Evolutionary conservation across 2,329 filamentous ascomycete genomes (phyloP).

Genomic region (Pestalotiopsis sp.): DNA sequence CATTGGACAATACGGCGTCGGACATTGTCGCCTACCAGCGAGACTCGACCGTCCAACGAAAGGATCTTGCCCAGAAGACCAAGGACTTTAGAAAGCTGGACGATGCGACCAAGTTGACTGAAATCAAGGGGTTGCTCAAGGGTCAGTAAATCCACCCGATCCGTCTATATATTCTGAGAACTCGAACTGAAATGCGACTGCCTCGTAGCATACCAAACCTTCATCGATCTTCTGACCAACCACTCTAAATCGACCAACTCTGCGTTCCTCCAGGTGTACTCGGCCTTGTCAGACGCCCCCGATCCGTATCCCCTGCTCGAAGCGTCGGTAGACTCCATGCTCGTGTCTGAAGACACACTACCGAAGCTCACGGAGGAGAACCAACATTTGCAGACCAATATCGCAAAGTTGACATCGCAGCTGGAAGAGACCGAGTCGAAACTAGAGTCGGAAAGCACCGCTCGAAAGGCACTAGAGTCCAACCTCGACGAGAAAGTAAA

Average conservation of each 20-base stretch:
- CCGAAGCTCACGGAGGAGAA: conserved; percentile 91
- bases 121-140: conserved; percentile 89
- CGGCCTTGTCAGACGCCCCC: conserved; percentile 89
- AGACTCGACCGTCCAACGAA: conserved; percentile 93
- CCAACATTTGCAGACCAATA: conserved; percentile 78
- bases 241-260: conserved; percentile 94
- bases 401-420: conserved; percentile 75
- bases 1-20: conserved; percentile 89
- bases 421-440: conserved; percentile 81
- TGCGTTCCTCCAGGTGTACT: conserved; percentile 90
- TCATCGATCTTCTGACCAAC: conserved; percentile 94
- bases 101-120: conserved; percentile 77
- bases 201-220: conserved; percentile 83
- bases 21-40: conserved; percentile 92
- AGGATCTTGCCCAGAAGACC: conserved; percentile 97
- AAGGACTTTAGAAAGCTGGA: conserved; percentile 97
- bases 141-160: conserved; percentile 47
- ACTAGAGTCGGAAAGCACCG: conserved; percentile 75
- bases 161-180: background rate
- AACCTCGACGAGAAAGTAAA: conserved; percentile 79
- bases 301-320: conserved; percentile 96
- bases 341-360: conserved; percentile 88
- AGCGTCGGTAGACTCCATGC: conserved; percentile 91
- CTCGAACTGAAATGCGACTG: background rate
- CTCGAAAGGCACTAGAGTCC: conserved; percentile 75